Percentiles rank a stretch among this genome's conserved stretches.
Evolutionary conservation across 805 yeast species (phyloP).

Genomic region (Metschnikowia dekortorum): DNA sequence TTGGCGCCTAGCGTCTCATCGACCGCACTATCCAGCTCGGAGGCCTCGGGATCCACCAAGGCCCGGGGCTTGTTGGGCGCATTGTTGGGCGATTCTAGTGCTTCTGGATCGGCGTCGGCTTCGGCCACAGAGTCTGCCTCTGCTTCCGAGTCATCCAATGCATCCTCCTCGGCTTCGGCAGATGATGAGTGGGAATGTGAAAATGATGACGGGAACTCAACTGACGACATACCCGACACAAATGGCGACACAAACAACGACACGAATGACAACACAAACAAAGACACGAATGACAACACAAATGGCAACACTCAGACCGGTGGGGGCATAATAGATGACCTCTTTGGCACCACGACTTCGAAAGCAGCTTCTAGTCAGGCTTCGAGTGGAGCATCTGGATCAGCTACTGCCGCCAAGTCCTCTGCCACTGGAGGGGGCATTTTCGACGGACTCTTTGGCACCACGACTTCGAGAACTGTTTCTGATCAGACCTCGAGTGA

Average conservation of each 20-base stretch:
- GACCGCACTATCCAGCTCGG: neutral
- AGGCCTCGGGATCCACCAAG: slow-evolving; percentile 26
- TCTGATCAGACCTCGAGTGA: neutral
- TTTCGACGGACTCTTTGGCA: slow-evolving; percentile 3
- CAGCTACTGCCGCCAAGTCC: neutral
- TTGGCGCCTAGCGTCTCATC: neutral
- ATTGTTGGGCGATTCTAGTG: neutral
- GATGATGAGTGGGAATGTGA: slow-evolving; percentile 5
- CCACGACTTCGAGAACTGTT: slow-evolving; percentile 7
- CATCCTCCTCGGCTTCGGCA: slow-evolving; percentile 18
- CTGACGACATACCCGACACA: neutral
- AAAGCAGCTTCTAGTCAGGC: slow-evolving; percentile 5
- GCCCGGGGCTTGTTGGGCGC: neutral
- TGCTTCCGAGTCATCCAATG: slow-evolving; percentile 20
- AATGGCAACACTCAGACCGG: slow-evolving; percentile 5
- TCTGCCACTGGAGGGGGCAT: neutral
- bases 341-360: slow-evolving; percentile 10
- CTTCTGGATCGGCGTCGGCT: slow-evolving; percentile 29
- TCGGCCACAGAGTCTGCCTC: neutral
- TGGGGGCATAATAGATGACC: slow-evolving; percentile 8
- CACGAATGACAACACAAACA: slow-evolving; percentile 3
- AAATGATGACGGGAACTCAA: neutral
- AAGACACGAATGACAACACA: neutral
- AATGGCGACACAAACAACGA: slow-evolving; percentile 3
- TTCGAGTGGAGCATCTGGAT: neutral